A percentile compares a stretch with the other conserved stretches of the same genome.
phyloP scores from a whole-genome alignment of 495 filamentous ascomycete species.

The Daldinia bambusicola region DNA sequence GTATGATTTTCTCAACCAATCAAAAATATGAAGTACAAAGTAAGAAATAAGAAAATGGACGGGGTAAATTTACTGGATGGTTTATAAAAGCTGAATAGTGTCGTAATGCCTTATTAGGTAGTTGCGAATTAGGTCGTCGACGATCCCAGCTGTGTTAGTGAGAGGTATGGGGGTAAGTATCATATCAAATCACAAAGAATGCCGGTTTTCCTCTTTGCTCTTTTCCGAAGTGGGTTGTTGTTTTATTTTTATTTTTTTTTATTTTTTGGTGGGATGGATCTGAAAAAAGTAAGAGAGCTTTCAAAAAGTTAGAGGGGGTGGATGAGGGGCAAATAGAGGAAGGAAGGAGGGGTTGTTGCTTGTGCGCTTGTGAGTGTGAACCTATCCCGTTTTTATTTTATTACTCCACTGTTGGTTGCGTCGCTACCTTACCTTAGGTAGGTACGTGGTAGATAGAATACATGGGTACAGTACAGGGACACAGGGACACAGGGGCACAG shows the following conservation, averaged over 20 bases:
- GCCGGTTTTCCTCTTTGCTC: neutral
- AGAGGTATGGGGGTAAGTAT: conserved; percentile 9
- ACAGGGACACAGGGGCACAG: too few species aligned
- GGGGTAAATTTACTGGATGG: conserved; percentile 3
- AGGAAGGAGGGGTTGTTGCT: conserved; percentile 8
- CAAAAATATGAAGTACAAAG: neutral
- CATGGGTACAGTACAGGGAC: too few species aligned
- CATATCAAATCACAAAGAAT: conserved; percentile 22
- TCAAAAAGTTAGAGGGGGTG: neutral
- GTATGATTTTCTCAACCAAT: neutral
- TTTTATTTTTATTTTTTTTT: neutral
- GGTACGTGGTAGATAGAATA: too few species aligned
- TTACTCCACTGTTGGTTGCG: conserved; percentile 17
- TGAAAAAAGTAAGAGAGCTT: neutral
- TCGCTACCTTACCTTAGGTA: conserved; percentile 1
- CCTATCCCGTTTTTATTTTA: conserved; percentile 18
- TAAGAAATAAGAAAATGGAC: neutral
- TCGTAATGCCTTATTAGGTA: neutral
- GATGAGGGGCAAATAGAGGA: conserved; percentile 24
- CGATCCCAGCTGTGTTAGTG: conserved; percentile 14
- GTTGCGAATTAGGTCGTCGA: conserved; percentile 23
- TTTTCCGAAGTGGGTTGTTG: neutral
- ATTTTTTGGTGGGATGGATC: conserved; percentile 24
- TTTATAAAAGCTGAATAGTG: neutral
- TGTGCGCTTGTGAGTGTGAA: conserved; percentile 13